These are phyloP conservation scores for Melampsora occidentalis DNA, from an alignment of 1,284 basidiomycete genomes.

Conservation along the genomic window DNA sequence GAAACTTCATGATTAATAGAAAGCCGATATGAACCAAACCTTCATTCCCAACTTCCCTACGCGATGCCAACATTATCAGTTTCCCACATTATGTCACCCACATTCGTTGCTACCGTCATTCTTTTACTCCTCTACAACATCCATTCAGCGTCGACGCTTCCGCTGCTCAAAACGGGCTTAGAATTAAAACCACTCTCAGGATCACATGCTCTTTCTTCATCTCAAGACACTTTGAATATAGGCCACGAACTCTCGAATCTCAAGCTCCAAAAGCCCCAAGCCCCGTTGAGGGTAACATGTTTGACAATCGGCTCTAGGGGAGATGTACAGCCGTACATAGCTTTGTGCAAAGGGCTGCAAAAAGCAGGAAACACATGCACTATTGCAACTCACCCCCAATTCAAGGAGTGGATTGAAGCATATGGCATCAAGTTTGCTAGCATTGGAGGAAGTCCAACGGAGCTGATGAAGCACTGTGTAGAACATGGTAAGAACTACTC, in stretches of 20 bases:
- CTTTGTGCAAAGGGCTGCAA: conserved; percentile 62
- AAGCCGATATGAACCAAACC: too few relatives aligned
- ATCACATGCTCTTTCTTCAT: too few relatives aligned
- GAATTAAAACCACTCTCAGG: not conserved
- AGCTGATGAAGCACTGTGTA: conserved; percentile 58
- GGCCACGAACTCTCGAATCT: not conserved
- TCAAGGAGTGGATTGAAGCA: conserved; percentile 61
- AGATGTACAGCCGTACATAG: conserved; percentile 70
- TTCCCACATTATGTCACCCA: not conserved
- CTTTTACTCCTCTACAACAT: not conserved
- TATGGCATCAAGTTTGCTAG: conserved; percentile 62
- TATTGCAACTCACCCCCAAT: conserved; percentile 67
- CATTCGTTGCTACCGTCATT: not conserved
- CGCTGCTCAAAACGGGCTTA: not conserved
- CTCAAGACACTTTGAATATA: too few relatives aligned
- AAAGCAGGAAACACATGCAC: conserved; percentile 64
- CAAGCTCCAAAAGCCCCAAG: not conserved
- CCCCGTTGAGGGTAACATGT: conserved; percentile 29
- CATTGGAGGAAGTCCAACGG: conserved; percentile 63
- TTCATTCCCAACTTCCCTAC: too few relatives aligned
- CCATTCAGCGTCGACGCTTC: not conserved
- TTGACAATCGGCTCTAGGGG: conserved; percentile 57
- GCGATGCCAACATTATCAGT: too few relatives aligned
- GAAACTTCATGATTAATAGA: too few relatives aligned
- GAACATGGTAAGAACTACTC: conserved; percentile 20